Conservation (phyloP, 2,329 filamentous ascomycete species). For the Capronia americana region DNA sequence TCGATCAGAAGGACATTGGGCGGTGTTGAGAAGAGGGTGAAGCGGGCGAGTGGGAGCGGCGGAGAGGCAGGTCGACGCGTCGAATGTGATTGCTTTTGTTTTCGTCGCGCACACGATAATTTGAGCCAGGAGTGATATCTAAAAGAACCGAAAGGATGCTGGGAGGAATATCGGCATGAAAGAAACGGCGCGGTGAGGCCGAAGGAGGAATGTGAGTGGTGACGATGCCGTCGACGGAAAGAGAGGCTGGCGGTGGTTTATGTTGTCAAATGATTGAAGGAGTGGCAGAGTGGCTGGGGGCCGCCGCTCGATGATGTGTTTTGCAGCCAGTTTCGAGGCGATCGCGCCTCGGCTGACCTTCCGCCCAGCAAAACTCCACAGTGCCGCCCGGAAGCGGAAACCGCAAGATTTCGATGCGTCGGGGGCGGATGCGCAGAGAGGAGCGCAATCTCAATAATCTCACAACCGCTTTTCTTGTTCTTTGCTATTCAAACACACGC, state of each 20-base stretch:
- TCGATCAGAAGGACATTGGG: constrained; percentile 21
- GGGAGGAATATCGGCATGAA: background rate
- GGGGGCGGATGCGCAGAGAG: background rate
- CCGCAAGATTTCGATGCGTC: constrained; percentile 14
- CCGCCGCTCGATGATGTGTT: background rate
- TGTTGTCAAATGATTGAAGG: constrained; percentile 5
- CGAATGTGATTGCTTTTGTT: constrained; percentile 12
- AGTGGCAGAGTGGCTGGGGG: constrained; percentile 9
- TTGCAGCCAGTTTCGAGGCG: background rate
- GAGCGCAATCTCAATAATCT: constrained; percentile 13
- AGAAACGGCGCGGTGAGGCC: background rate
- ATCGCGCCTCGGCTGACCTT: constrained; percentile 10
- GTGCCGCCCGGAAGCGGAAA: background rate
- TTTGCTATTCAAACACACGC: background rate
- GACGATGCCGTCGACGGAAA: background rate
- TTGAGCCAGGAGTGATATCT: background rate
- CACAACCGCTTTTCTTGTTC: background rate
- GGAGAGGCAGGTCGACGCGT: constrained; percentile 28
- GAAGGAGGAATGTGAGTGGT: background rate
- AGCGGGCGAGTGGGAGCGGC: background rate
- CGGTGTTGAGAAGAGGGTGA: background rate
- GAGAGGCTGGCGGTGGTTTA: constrained; percentile 5
- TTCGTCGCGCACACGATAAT: background rate
- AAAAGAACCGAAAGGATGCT: background rate
- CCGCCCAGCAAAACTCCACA: constrained; percentile 7